Evolutionary conservation across 352 stramenopile genomes (phyloP).

Genomic region (Pythium utonaiense): DNA sequence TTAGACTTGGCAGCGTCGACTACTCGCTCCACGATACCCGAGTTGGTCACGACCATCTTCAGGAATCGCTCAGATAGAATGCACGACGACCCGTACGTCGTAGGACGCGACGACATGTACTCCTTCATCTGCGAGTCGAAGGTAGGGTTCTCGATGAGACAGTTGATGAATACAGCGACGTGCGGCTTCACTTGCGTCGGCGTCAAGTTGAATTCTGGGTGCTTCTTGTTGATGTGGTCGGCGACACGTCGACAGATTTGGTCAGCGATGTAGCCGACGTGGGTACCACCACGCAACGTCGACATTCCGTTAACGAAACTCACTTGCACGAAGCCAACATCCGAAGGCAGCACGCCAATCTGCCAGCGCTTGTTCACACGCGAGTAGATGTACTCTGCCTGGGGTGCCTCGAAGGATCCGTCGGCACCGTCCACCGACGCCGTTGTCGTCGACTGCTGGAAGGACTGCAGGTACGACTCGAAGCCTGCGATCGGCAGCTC

Average conservation of each 20-base stretch:
- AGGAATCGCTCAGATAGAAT: constrained; percentile 93
- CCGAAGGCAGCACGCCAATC: constrained; percentile 89
- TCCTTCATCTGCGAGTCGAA: constrained; percentile 99
- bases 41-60: constrained; percentile 94
- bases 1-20: constrained; percentile 92
- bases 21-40: constrained; percentile 93
- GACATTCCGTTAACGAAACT: constrained; percentile 99
- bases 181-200: constrained; percentile 96
- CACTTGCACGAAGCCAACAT: constrained; percentile 94
- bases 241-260: constrained; percentile 86
- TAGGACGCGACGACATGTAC: constrained; percentile 92
- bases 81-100: constrained; percentile 87
- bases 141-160: constrained; percentile 97
- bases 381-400: constrained; percentile 87
- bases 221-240: constrained; percentile 96
- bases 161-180: constrained; percentile 98
- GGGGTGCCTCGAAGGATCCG: constrained; percentile 1
- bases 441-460: constrained; percentile 57
- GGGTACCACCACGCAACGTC: constrained; percentile 94
- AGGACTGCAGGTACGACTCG: constrained; percentile 95
- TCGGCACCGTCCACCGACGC: background rate
- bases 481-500: constrained; percentile 91
- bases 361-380: constrained; percentile 95
- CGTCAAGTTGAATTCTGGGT: constrained; percentile 91
- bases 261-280: constrained; percentile 91